These are phyloP conservation scores for Suillus placidus DNA, from an alignment of 768 basidiomycete genomes.

Conservation along the genomic window DNA sequence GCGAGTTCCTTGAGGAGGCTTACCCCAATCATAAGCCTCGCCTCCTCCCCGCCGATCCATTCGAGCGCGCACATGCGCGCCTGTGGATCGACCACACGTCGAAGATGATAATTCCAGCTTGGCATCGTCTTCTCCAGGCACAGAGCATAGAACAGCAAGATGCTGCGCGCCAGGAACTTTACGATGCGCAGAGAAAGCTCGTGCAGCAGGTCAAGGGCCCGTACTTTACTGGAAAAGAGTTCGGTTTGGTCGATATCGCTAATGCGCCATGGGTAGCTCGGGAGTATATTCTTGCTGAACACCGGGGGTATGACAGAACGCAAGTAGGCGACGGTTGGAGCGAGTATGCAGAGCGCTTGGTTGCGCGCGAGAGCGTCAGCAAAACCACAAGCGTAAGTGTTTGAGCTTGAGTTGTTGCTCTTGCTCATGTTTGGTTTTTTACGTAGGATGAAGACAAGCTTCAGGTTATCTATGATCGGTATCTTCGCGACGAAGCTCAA, in stretches of 20 bases:
- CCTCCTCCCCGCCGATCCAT: conserved; percentile 56
- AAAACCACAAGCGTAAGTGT: conserved; percentile 46
- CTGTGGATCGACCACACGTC: conserved; percentile 60
- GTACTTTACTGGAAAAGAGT: conserved; percentile 58
- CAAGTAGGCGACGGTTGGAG: conserved; percentile 49
- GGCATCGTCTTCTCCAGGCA: conserved; percentile 49
- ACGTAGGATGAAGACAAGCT: conserved; percentile 45
- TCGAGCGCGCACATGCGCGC: conserved; percentile 51
- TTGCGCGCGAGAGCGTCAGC: conserved; percentile 47
- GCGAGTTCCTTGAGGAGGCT: conserved; percentile 69
- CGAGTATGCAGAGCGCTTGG: conserved; percentile 45
- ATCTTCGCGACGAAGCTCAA: conserved; percentile 58
- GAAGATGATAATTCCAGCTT: conserved; percentile 55
- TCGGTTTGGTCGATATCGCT: conserved; percentile 54
- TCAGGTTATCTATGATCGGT: conserved; percentile 52
- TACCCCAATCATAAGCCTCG: conserved; percentile 43
- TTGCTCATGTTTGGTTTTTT: neutral
- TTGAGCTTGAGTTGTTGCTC: neutral
- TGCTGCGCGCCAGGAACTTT: conserved; percentile 39
- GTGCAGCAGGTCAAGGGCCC: conserved; percentile 46
- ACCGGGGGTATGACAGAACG: conserved; percentile 48
- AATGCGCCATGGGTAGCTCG: conserved; percentile 58
- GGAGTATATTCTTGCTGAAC: conserved; percentile 51
- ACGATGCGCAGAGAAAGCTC: conserved; percentile 39
- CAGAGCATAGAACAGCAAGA: conserved; percentile 41